Evolutionary conservation across 768 basidiomycete genomes (phyloP), one percentile per base, ranked within the genome.

Genomic region (Phylloporus arenicola): DNA sequence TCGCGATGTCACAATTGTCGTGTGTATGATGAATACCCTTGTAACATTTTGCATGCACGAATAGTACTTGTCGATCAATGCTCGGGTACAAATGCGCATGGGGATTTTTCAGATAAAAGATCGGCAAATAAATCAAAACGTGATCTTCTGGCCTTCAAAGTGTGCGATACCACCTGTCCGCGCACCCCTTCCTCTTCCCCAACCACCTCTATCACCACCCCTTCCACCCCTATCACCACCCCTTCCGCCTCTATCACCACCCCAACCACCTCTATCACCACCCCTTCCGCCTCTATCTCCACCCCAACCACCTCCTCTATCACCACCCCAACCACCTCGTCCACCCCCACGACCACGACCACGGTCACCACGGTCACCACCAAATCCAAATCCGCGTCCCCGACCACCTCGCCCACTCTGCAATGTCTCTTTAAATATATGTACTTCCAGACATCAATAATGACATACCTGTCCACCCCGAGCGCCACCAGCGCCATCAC

Each of bases 401-500:
- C 68, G 58, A 16, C 67, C 61, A 27, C 72, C 69, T 3, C 75
- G 62, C 24, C 68, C 69, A 16, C 68, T 64, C 64, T 65, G 47
- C 4, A 31, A 43, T n/a, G 1, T 2, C 20, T 20, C 34, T 29
- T 59, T 17, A 25, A 13, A 19, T 37, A 29, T 2, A 0, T 11
- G 9, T 9, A 33, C 10, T 22, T 25, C 3, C n/a, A 14, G 19
- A 41, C 13, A 42, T 43, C 42, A 6, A 58, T 52, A 20, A 69
- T 62, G 62, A 43, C 76, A 60, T 45, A 75, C 71, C 51, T 72
- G 69, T 40, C 76, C 75, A 16, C 80, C 73, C 14, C 70, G 66
- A 4, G 75, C 75, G 12, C 80, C 80, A 48, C 79, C 82, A 42
- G 73, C 71, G 31, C 69, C 67, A 59, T 90, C 87, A 60, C 89